Percentiles rank a stretch among this genome's conserved stretches.
Conservation (phyloP, 768 basidiomycete species). For the Termitomyces sp. region DNA sequence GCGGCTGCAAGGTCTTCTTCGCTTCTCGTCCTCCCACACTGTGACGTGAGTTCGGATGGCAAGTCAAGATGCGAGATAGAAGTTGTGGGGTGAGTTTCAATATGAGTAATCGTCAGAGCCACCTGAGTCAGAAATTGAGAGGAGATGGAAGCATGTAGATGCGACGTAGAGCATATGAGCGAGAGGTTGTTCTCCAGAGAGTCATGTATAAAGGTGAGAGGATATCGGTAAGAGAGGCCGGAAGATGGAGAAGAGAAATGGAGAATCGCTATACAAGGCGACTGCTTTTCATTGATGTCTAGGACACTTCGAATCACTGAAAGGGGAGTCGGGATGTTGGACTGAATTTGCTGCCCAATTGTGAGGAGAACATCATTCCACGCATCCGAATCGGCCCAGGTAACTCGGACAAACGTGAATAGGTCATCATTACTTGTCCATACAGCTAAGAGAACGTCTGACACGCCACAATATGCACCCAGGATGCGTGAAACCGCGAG, state of each 20-base stretch:
- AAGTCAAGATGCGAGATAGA: constrained; percentile 18
- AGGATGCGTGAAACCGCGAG: constrained; percentile 26
- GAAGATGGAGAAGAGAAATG: constrained; percentile 15
- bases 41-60: constrained; percentile 24
- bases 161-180: constrained; percentile 17
- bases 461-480: constrained; percentile 28
- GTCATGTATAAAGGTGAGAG: constrained; percentile 15
- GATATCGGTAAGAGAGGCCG: constrained; percentile 3
- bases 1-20: constrained; percentile 21
- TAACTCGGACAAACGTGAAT: constrained; percentile 20
- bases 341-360: constrained; percentile 5
- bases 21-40: constrained; percentile 22
- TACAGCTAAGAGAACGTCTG: constrained; percentile 30
- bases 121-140: constrained; percentile 29
- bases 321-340: constrained; percentile 11
- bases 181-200: constrained; percentile 7
- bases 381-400: constrained; percentile 23
- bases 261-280: constrained; percentile 28
- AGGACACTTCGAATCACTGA: constrained; percentile 19
- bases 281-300: constrained; percentile 24
- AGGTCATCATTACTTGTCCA: constrained; percentile 4
- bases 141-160: constrained; percentile 18
- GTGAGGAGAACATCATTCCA: constrained; percentile 22
- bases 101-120: constrained; percentile 18
- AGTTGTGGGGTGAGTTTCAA: constrained; percentile 13